Conservation (phyloP, 2,329 filamentous ascomycete species). For the Neofusicoccum sp. region DNA sequence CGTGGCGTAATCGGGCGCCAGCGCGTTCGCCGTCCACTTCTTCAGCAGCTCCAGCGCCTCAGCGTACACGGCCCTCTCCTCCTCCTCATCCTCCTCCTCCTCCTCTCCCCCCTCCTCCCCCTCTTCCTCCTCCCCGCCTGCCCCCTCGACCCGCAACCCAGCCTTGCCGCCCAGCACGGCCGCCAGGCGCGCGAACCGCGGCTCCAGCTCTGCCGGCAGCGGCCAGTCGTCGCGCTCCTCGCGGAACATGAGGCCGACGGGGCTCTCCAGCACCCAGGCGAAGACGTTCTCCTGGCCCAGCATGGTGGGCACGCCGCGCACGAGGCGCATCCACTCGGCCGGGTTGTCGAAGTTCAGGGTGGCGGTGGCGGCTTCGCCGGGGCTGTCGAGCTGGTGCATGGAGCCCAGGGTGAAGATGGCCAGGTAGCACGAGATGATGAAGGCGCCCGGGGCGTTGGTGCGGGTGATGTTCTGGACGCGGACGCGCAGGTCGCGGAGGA, state of each 20-base stretch:
- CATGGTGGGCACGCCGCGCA: slow-evolving; percentile 4
- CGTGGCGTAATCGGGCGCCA: neutral
- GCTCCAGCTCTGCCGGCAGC: neutral
- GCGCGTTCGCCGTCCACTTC: neutral
- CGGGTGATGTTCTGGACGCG: neutral
- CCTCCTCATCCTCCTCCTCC: neutral
- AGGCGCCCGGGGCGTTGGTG: neutral
- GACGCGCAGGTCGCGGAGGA: neutral
- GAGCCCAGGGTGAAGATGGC: neutral
- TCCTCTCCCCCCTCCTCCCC: too few relatives aligned
- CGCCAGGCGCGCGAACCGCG: neutral
- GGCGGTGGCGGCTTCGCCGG: neutral
- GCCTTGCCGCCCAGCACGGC: neutral
- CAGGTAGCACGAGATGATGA: slow-evolving; percentile 5
- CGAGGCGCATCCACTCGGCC: neutral
- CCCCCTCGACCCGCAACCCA: neutral
- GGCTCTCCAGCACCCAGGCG: neutral
- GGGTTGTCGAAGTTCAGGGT: neutral
- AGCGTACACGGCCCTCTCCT: neutral
- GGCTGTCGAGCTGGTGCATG: neutral
- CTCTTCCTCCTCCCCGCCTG: too few relatives aligned
- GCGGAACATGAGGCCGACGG: neutral
- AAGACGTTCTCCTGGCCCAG: neutral
- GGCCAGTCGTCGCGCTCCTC: neutral
- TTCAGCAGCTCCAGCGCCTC: neutral